Evolutionary conservation across 805 yeast species (phyloP).

Genomic region (Clavispora asparagi): DNA sequence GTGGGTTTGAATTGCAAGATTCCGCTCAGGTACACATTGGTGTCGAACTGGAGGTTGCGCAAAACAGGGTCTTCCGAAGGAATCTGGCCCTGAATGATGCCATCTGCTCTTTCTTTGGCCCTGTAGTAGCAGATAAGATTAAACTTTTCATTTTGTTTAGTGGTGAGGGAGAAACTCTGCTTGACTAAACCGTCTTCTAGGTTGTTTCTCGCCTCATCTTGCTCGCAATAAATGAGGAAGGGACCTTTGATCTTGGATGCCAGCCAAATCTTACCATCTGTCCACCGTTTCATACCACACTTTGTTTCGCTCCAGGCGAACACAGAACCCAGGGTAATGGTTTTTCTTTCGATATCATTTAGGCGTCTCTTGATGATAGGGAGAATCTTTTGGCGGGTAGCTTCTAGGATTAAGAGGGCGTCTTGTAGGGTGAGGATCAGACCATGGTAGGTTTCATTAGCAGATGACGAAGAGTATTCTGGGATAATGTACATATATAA

Average conservation of each 20-base stretch:
- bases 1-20: slow-evolving; percentile 3
- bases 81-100: slow-evolving; percentile 13
- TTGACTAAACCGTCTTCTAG: slow-evolving; percentile 55
- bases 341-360: slow-evolving; percentile 48
- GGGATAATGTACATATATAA: slow-evolving; percentile 1
- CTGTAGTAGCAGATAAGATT: slow-evolving; percentile 55
- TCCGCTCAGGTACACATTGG: slow-evolving; percentile 8
- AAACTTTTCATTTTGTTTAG: slow-evolving; percentile 46
- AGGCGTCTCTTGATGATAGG: slow-evolving; percentile 59
- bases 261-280: slow-evolving; percentile 71
- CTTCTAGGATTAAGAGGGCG: slow-evolving; percentile 62
- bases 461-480: not conserved
- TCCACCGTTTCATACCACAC: slow-evolving; percentile 73
- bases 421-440: slow-evolving; percentile 52
- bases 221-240: slow-evolving; percentile 57
- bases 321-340: slow-evolving; percentile 54
- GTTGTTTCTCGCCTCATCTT: slow-evolving; percentile 30
- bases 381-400: slow-evolving; percentile 49
- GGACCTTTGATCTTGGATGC: slow-evolving; percentile 66
- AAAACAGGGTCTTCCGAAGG: slow-evolving; percentile 25
- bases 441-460: slow-evolving; percentile 53
- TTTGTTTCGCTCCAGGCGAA: slow-evolving; percentile 70
- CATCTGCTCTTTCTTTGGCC: slow-evolving; percentile 8
- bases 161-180: slow-evolving; percentile 56
- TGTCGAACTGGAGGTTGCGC: slow-evolving; percentile 16